These are phyloP conservation scores for Tolypocladium capitatum DNA, from an alignment of 2,329 filamentous ascomycete species.

Conservation along the genomic window DNA sequence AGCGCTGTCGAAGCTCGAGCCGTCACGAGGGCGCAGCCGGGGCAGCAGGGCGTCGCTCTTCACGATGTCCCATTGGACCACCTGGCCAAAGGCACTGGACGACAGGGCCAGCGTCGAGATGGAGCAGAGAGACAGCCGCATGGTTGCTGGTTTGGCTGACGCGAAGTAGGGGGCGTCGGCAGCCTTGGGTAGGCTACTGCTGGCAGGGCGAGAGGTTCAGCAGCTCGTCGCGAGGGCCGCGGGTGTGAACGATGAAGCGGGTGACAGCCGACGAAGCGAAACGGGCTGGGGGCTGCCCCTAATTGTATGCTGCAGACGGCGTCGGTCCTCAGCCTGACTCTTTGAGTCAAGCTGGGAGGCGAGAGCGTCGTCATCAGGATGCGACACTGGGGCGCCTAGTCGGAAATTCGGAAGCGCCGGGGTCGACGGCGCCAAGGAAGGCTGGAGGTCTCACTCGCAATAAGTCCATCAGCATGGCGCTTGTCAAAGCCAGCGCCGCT, in stretches of 20 bases:
- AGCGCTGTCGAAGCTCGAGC: conserved; percentile 24
- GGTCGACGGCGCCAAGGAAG: not conserved
- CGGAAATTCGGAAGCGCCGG: not conserved
- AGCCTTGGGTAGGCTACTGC: not conserved
- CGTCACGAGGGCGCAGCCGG: conserved; percentile 23
- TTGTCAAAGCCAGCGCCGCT: no score
- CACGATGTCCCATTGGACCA: conserved; percentile 36
- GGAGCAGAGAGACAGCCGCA: not conserved
- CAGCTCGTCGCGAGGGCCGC: not conserved
- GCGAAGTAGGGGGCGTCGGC: no score
- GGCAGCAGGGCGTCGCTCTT: conserved; percentile 16
- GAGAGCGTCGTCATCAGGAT: not conserved
- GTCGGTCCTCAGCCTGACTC: no score
- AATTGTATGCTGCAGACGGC: no score
- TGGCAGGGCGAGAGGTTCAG: not conserved
- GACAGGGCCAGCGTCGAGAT: conserved; percentile 3
- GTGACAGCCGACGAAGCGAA: not conserved
- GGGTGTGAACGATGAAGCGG: not conserved
- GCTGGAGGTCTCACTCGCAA: no score
- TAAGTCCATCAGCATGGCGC: no score
- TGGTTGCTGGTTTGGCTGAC: not conserved
- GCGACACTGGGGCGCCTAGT: no score
- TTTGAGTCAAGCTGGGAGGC: not conserved
- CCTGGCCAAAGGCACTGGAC: conserved; percentile 11
- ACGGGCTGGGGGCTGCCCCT: not conserved